Evolutionary conservation across 2,329 filamentous ascomycete species (phyloP).

Genomic region (Talaromyces pinophilus): DNA sequence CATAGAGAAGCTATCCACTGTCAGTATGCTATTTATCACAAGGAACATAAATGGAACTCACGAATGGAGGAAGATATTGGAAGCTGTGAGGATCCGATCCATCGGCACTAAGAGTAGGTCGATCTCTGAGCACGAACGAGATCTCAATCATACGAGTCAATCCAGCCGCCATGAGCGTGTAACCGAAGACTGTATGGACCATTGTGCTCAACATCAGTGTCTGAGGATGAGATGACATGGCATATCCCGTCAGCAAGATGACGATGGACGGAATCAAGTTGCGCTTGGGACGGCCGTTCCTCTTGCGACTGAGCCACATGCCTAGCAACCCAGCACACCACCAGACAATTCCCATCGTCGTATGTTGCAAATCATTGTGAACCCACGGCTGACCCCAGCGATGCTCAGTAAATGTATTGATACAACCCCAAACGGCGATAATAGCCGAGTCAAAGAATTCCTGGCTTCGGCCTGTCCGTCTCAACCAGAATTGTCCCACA

Average conservation of each 20-base stretch:
- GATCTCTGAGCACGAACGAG: conserved; percentile 79
- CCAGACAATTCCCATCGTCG: conserved; percentile 99
- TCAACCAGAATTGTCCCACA: conserved; percentile 85
- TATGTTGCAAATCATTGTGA: conserved; percentile 93
- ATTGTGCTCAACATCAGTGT: conserved; percentile 78
- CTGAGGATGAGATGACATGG: conserved; percentile 91
- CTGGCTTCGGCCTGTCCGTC: conserved; percentile 79
- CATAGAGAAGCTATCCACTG: conserved; percentile 72
- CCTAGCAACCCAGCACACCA: conserved; percentile 91
- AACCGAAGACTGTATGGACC: conserved; percentile 88
- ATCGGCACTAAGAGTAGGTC: conserved; percentile 63
- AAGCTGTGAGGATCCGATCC: conserved; percentile 71
- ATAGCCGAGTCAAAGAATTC: conserved; percentile 94
- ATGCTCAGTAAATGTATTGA: conserved; percentile 98
- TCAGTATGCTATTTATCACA: conserved; percentile 17
- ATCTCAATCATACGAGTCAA: conserved; percentile 85
- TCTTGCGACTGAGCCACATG: conserved; percentile 84
- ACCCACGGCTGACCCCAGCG: conserved; percentile 89
- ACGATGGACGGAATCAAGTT: conserved; percentile 93
- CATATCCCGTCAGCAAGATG: conserved; percentile 89
- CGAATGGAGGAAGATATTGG: conserved; percentile 69
- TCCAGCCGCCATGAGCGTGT: conserved; percentile 90
- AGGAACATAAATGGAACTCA: conserved; percentile 50
- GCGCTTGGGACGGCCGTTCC: conserved; percentile 80
- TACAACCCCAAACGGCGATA: conserved; percentile 91